Base-by-base conservation (phyloP, 805 yeast species). In the Ogataea chonburiensis region DNA sequence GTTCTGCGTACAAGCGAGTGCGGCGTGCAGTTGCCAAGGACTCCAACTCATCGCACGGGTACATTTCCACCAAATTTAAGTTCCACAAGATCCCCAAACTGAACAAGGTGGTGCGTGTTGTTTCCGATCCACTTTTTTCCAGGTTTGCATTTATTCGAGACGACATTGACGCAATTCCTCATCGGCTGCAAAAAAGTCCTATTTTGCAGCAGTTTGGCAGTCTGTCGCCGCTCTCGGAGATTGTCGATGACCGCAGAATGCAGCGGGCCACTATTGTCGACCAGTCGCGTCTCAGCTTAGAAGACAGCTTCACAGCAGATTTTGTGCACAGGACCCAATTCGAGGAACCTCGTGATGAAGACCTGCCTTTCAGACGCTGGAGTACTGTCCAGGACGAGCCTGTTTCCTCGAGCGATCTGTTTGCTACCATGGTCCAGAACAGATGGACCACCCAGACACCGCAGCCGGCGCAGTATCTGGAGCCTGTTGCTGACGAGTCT, bases 91-190 rank as follows among this genome's bases (percentile, higher is more conserved):
- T 82, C 3, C 72, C 74, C 5, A 60, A 64, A 24, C 43, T 83
- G n/a, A 77, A 79, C 32, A 72, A 73, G 36, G 69, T 79, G n/a
- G 72, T 70, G 9, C 66, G 66, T 32, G 95, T 88, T 3, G 56
- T 72, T 1, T 80, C 91, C 49, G 63, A 58, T 45, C 70, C 79
- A 0, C 55, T 65, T 9, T 85, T 83, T 52, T 62, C 75, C 0
- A 79, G 85, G 0, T 84, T 84, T 61, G 79, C 79, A 0, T 77
- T 84, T 29, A 60, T 85, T 11, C 71, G 81, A 45, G 81, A 79
- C 45, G 88, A 83, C 33, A 58, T 71, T 8, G 79, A 74, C 44
- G 50, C 61, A n/a, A 55, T 83, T 1, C 85, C 86, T 0, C 63
- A 79, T n/a, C 56, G 70, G 24, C 56, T 81, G 11, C 62, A 63